Percentiles rank a stretch among this genome's conserved stretches.
Evolutionary conservation across 768 basidiomycete genomes (phyloP).

Genomic region (Clitopilus hobsonii): DNA sequence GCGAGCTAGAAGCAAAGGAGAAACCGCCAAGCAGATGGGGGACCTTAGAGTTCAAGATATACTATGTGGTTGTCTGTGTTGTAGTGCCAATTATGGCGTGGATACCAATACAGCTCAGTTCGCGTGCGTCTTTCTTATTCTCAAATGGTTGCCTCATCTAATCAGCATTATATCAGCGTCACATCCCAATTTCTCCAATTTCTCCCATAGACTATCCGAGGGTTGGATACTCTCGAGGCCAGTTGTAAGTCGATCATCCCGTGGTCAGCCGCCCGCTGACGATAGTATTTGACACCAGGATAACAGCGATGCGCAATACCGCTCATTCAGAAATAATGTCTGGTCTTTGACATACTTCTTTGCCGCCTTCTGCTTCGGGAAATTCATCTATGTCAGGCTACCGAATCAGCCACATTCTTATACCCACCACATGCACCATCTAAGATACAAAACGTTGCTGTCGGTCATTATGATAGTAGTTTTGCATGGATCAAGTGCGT

Average conservation of each 20-base stretch:
- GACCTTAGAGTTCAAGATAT: constrained; percentile 77
- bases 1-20: constrained; percentile 13
- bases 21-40: constrained; percentile 60
- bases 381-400: constrained; percentile 34
- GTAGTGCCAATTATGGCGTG: constrained; percentile 74
- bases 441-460: constrained; percentile 16
- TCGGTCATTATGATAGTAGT: constrained; percentile 61
- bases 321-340: constrained; percentile 79
- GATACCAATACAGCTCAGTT: constrained; percentile 70
- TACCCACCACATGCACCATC: background rate
- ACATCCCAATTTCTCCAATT: constrained; percentile 71
- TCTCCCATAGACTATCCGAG: constrained; percentile 46
- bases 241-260: constrained; percentile 52
- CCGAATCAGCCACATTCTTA: background rate
- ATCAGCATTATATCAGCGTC: constrained; percentile 50
- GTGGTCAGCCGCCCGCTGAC: background rate
- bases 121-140: too few relatives aligned
- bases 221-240: constrained; percentile 83
- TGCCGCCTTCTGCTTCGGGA: constrained; percentile 50
- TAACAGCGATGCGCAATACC: constrained; percentile 89
- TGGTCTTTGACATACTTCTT: constrained; percentile 50
- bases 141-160: too few relatives aligned
- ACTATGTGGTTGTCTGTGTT: constrained; percentile 54
- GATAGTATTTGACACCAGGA: constrained; percentile 68
- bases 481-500: constrained; percentile 74